These are phyloP conservation scores for Neohortaea acidophila DNA, from an alignment of 495 filamentous ascomycete species.

Conservation along the genomic window DNA sequence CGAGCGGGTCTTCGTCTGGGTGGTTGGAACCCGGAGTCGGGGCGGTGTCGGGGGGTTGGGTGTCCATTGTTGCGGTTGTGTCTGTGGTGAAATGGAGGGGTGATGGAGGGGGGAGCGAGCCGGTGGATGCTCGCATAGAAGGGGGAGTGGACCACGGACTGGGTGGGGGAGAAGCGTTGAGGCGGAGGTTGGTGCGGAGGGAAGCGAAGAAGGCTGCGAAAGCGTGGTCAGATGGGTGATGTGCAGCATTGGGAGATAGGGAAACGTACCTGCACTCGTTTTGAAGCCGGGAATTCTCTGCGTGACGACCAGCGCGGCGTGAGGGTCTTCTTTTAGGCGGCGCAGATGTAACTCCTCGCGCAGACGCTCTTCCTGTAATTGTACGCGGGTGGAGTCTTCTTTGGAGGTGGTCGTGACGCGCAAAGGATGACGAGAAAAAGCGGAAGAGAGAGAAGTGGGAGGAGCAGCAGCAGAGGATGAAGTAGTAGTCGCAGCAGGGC, in stretches of 20 bases:
- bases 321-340: too few species aligned
- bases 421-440: too few species aligned
- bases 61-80: neutral
- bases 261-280: conserved; percentile 23
- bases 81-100: conserved; percentile 10
- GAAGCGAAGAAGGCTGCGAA: conserved; percentile 28
- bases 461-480: too few species aligned
- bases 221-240: neutral
- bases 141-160: conserved; percentile 24
- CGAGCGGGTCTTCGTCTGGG: conserved; percentile 12
- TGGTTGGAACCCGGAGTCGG: neutral
- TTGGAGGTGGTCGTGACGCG: too few species aligned
- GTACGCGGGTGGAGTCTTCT: conserved; percentile 12
- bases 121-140: conserved; percentile 14
- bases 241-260: neutral
- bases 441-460: too few species aligned
- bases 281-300: conserved; percentile 24
- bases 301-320: conserved; percentile 3
- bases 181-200: conserved; percentile 27
- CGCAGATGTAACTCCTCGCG: conserved; percentile 7
- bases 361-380: conserved; percentile 13
- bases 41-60: conserved; percentile 13
- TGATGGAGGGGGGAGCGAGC: conserved; percentile 21
- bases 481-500: too few species aligned
- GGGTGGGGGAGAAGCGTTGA: conserved; percentile 20